Percentiles rank a stretch among this genome's conserved stretches.
phyloP scores from a whole-genome alignment of 352 stramenopile genomes.

The Phytophthora colocasiae region DNA sequence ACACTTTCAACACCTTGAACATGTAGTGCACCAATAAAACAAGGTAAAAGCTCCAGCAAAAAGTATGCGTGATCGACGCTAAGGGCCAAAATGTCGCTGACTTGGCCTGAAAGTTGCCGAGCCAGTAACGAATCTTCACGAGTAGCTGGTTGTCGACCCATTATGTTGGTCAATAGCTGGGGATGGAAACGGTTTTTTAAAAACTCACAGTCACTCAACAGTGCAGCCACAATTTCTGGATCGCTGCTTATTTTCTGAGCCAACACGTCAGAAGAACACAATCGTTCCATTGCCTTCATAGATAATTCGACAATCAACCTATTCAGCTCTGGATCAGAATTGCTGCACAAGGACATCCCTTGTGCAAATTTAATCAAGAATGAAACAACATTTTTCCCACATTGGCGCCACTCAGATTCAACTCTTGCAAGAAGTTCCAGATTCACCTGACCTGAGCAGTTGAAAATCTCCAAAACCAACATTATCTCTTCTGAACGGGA shows the following conservation, averaged over 20 bases:
- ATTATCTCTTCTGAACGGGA: background rate
- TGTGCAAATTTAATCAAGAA: constrained; percentile 9
- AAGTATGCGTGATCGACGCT: background rate
- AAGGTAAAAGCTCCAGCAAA: constrained; percentile 14
- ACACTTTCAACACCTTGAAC: background rate
- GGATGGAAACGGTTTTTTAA: background rate
- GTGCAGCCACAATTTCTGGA: background rate
- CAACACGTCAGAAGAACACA: constrained; percentile 10
- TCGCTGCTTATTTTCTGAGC: constrained; percentile 4
- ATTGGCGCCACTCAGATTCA: constrained; percentile 7
- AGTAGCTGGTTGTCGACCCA: background rate
- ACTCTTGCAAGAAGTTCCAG: background rate
- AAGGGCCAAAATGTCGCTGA: background rate
- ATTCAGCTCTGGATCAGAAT: background rate
- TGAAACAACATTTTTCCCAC: constrained; percentile 8
- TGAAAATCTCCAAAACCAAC: constrained; percentile 9
- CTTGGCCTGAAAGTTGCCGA: background rate
- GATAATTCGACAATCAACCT: constrained; percentile 3
- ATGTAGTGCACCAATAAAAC: background rate
- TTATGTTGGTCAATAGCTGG: constrained; percentile 12
- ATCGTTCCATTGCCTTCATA: background rate
- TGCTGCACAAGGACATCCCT: background rate
- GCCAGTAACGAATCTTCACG: background rate
- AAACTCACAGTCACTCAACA: background rate
- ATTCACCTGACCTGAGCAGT: background rate